Conservation (phyloP, 148 eudicot species). For the Nepenthes mirabilis region DNA sequence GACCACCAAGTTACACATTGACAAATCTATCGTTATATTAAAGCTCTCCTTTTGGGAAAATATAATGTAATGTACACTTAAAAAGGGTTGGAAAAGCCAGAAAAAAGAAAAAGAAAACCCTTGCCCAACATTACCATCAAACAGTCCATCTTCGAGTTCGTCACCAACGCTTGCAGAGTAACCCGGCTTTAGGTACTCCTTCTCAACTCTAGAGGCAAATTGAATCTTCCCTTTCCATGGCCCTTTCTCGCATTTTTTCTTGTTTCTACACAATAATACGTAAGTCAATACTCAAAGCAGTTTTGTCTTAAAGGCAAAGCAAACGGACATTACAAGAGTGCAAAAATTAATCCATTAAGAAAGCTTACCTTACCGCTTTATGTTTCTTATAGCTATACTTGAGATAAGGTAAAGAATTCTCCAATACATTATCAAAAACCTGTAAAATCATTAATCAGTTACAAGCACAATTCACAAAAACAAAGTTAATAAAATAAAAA, state of each 20-base stretch:
- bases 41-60: no score
- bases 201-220: slow-evolving; percentile 68
- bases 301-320: neutral
- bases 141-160: slow-evolving; percentile 95
- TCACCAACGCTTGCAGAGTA: slow-evolving; percentile 88
- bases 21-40: no score
- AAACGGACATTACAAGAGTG: neutral
- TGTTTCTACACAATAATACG: slow-evolving; percentile 30
- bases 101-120: neutral
- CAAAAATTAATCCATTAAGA: neutral
- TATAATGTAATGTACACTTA: no score
- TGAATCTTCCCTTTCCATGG: slow-evolving; percentile 30
- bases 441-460: slow-evolving; percentile 13
- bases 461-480: neutral
- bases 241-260: slow-evolving; percentile 50
- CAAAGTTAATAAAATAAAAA: neutral
- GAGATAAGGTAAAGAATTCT: slow-evolving; percentile 68
- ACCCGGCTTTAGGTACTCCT: slow-evolving; percentile 76
- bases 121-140: slow-evolving; percentile 59
- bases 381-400: slow-evolving; percentile 69
- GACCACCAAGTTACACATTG: no score
- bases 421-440: slow-evolving; percentile 81
- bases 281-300: slow-evolving; percentile 1
- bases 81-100: no score
- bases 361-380: slow-evolving; percentile 56